Evolutionary conservation across 1,284 basidiomycete genomes (phyloP), one percentile per base, ranked within the genome.

Genomic region (Pseudozyma pruni): DNA sequence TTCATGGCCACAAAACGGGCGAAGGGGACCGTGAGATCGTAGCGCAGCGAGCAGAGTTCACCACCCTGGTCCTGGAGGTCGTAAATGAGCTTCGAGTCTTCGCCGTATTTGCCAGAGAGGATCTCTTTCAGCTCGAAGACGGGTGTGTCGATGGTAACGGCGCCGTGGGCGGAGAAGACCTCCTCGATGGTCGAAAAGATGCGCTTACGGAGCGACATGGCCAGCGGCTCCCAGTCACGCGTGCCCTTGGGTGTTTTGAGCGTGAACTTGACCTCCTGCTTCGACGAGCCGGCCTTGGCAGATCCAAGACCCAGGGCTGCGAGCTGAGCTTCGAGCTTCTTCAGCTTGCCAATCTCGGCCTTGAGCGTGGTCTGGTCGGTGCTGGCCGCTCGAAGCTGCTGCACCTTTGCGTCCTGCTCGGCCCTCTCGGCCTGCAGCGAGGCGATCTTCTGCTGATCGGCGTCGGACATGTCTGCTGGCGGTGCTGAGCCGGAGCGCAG

Each of bases 51-150:
- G 70, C 97, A 91, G 76, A 98, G 88, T 84, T 99, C 96, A 22
- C 96, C 95, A n/a, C 95, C 96, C 83, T 98, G 96, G 84, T 98
- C 96, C 86, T 91, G 89, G 50, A 99, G 87, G 84, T 98, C 95
- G 83, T 97, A 98, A 76, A 98, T 98, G 77, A 98, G 89, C 84
- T 99, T 98, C 44, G 90, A 89, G 83, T 98, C 95, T 84, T 98
- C 96, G 56, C 83, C 83, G 38, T 82, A 80, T 85, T 98, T 98
- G 69, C 93, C 95, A 0, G 92, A 88, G 42, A 98, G 86, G 67
- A 98, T 90, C 81, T 98, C 95, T 83, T 94, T 94, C 67, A 95
- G 89, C 85, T 98, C 95, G 79, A 98, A 98, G 17, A 98, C 94
- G 57, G 95, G 95, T 2, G 95, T 98, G 84, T 98, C 95, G 64